Evolutionary conservation across 495 filamentous ascomycete genomes (phyloP), one percentile per base, ranked within the genome.

Genomic region (Podospora anserina): DNA sequence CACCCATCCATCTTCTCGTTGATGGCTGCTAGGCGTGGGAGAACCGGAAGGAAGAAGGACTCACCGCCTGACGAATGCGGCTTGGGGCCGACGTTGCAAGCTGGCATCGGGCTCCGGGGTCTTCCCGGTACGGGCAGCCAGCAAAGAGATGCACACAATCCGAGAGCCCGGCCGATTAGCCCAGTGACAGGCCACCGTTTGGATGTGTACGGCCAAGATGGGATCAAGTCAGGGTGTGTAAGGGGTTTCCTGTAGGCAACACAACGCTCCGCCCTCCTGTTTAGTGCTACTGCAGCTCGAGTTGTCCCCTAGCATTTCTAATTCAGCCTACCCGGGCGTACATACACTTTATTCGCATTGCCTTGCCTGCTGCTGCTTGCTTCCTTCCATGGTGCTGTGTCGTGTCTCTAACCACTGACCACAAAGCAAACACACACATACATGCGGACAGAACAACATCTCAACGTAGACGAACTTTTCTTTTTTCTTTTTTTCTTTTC

Each of bases 241-340:
- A 70, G 69, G 68, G 65, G 9, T 68, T 72, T 66, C 54, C 65
- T 69, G 70, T 72, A 72, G 66, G 60, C 72, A 67, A 61, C 64
- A 39, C 34, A 39, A 39, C 34, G 34, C 34, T 39, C 34, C 34
- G 34, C 39, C 39, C 39, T 49, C 56, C 56, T 59, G 56, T 59
- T 59, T 59, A 59, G 39, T 61, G 16, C 27, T 28, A 28, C 59
- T 61, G 59, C 59, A 28, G 56, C 56, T 28, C 26, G 59, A 61
- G 26, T 49, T 49, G 39, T 49, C 39, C 39, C 39, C 39, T 49
- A 49, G 27, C 23, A 61, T 28, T 61, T 26, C 59, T 30, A 61
- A 61, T 61, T 61, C 59, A 61, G 59, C 23, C 59, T 61, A 61
- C 27, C n/a, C 27, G 59, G 26, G 30, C 59, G 59, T 61, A 61